Base-by-base conservation (phyloP, 2,329 filamentous ascomycete species). In the Clonostachys rhizophaga region DNA sequence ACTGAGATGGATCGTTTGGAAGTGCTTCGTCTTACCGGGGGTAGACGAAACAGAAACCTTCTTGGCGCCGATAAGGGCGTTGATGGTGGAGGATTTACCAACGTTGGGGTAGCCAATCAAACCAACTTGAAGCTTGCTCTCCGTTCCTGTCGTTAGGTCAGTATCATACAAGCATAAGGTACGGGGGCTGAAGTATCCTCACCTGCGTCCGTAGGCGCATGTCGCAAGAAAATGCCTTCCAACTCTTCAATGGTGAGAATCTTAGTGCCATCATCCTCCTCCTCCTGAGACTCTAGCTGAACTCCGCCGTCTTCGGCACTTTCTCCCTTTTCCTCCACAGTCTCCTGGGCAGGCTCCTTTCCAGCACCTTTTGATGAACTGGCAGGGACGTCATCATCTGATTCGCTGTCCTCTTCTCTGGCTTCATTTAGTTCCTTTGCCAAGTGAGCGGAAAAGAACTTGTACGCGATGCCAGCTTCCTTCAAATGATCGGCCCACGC, bases 41-140 rank as follows among this genome's bases (percentile, higher is more conserved):
- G 94, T 99, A 13, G 92, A 87, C 14, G 94, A 99, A 37, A 99
- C 95, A 0, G 92, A 97, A 6, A 99, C 94, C 71, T 97, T 99
- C 74, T 97, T 99, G 47, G 94, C 86, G 44, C 95, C 95, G 49
- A 97, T 91, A n/a, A 99, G 80, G 40, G 94, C 92, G 72, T 99
- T 99, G 77, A 99, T 99, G 14, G 94, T 99, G 43, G 91, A 96
- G 2, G 95, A 99, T 72, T 99, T 99, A 70, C 94, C 94, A 53
- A 99, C 94, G 71, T 99, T 99, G 60, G 94, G 94, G 69, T 99
- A 99, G 49, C 94, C 94, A 36, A 99, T 94, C 17, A 99, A 76
- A 57, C 94, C 94, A 55, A 99, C 94, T 54, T 90, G 84, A 5
- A 91, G 86, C 66, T 95, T 96, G 52, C 68, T 69, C 42, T 74